phyloP scores from a whole-genome alignment of 441 rosid species.

The Macaranga tanarius region DNA sequence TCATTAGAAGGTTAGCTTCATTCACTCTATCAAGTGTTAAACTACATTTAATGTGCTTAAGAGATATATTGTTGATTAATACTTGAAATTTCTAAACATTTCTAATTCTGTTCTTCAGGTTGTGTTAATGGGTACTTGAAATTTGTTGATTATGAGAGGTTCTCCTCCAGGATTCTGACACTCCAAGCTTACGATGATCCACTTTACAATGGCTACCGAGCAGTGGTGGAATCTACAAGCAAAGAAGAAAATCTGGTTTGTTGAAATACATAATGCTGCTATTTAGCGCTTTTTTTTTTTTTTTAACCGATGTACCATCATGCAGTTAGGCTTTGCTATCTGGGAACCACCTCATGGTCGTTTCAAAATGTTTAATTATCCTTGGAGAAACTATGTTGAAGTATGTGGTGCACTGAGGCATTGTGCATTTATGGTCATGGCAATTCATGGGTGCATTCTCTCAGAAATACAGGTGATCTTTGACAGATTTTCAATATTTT shows the following conservation, averaged over 20 bases:
- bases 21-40: not conserved
- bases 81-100: not conserved
- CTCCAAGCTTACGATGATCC: slow-evolving; percentile 71
- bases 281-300: not conserved
- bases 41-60: not conserved
- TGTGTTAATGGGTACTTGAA: slow-evolving; percentile 63
- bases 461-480: slow-evolving; percentile 64
- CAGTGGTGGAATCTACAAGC: slow-evolving; percentile 59
- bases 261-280: not conserved
- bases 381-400: slow-evolving; percentile 59
- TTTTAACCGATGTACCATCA: not conserved
- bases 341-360: slow-evolving; percentile 91
- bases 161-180: slow-evolving; percentile 59
- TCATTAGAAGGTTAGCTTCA: slow-evolving; percentile 63
- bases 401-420: slow-evolving; percentile 69
- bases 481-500: not conserved
- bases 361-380: slow-evolving; percentile 56
- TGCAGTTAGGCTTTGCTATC: slow-evolving; percentile 62
- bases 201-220: slow-evolving; percentile 57
- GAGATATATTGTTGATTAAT: not conserved
- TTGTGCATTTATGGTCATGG: slow-evolving; percentile 85
- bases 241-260: slow-evolving; percentile 59
- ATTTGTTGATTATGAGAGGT: slow-evolving; percentile 53
- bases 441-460: slow-evolving; percentile 75
- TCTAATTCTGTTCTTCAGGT: slow-evolving; percentile 26